Percentiles rank a stretch among this genome's conserved stretches.
These are phyloP conservation scores for Geotrichum restrictum DNA, from an alignment of 1,139 yeast genomes.

Conservation along the genomic window DNA sequence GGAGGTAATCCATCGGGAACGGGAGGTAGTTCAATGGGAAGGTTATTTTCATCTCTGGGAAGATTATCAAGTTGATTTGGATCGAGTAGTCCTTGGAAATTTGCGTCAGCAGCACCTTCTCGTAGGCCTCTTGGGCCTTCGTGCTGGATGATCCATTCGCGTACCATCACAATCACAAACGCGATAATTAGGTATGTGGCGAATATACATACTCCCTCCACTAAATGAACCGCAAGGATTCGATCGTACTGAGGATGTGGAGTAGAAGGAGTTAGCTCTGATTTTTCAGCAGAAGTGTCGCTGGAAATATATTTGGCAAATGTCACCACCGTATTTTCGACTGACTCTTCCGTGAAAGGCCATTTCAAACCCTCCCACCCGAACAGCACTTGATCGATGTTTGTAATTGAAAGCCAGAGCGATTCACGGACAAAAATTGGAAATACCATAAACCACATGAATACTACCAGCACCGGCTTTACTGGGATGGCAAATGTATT, in stretches of 20 bases:
- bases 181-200: constrained; percentile 29
- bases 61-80: neutral
- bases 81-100: neutral
- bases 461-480: constrained; percentile 23
- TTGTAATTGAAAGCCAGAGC: constrained; percentile 1
- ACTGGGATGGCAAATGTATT: constrained; percentile 18
- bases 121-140: constrained; percentile 24
- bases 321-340: constrained; percentile 1
- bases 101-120: constrained; percentile 4
- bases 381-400: neutral
- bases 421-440: constrained; percentile 25
- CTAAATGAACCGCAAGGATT: constrained; percentile 23
- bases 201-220: constrained; percentile 37
- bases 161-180: constrained; percentile 35
- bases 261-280: neutral
- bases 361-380: neutral
- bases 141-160: constrained; percentile 41
- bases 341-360: neutral
- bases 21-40: neutral
- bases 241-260: neutral
- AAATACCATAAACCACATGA: constrained; percentile 28
- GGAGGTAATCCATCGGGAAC: neutral
- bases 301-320: neutral
- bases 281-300: neutral
- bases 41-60: neutral